Conservation (phyloP, 106 monocot species). For the Xerophyta viscosa region DNA sequence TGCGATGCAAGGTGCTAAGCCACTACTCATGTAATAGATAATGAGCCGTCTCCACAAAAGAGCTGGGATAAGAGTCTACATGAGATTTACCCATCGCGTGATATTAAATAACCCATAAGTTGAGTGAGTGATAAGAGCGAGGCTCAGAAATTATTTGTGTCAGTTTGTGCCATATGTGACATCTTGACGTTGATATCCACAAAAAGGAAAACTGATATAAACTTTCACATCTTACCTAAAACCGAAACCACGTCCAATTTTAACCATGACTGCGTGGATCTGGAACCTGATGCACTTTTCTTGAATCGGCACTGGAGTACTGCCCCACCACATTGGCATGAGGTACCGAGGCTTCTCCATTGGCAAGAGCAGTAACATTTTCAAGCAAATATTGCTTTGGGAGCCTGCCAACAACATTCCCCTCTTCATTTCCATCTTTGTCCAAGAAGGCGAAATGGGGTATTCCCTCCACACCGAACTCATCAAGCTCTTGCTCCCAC, state of each 20-base stretch:
- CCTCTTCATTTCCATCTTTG: slow-evolving; percentile 83
- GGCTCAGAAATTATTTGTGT: too few relatives aligned
- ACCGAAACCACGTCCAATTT: not conserved
- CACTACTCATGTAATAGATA: too few relatives aligned
- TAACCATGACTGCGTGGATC: slow-evolving; percentile 95
- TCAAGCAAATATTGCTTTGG: slow-evolving; percentile 76
- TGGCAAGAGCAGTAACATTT: slow-evolving; percentile 79
- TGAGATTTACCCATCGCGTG: too few relatives aligned
- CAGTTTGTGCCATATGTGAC: too few relatives aligned
- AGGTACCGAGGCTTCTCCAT: slow-evolving; percentile 64
- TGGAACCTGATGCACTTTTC: slow-evolving; percentile 65
- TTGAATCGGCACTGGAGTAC: slow-evolving; percentile 62
- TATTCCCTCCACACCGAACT: slow-evolving; percentile 97
- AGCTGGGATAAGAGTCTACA: too few relatives aligned
- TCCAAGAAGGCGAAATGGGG: slow-evolving; percentile 96
- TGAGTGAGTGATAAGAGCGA: too few relatives aligned
- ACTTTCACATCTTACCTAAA: not conserved
- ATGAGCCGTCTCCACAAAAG: too few relatives aligned
- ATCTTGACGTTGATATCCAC: too few relatives aligned
- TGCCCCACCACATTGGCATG: slow-evolving; percentile 70
- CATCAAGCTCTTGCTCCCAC: slow-evolving; percentile 98
- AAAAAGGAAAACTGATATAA: too few relatives aligned
- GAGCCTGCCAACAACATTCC: slow-evolving; percentile 76
- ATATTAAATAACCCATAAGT: too few relatives aligned
- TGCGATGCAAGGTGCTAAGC: too few relatives aligned